Base-by-base conservation (phyloP, 257 asterid genomes). In the Nicotiana sylvestris region DNA sequence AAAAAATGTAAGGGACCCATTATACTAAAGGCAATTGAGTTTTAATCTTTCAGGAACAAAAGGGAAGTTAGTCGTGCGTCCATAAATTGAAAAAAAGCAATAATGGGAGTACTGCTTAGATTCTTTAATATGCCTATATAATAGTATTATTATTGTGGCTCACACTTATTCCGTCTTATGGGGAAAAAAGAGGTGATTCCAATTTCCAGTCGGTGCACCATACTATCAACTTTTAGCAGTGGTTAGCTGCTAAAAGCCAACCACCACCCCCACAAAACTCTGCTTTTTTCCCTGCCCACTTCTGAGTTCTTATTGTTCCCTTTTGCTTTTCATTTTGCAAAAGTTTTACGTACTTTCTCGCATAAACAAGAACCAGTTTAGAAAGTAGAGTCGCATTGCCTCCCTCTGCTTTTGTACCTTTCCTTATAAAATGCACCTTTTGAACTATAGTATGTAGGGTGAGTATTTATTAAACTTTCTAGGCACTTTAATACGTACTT, bases 61-160 rank as follows among this genome's bases (percentile, higher is more conserved):
- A 76, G 15, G 64, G 39, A 76, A 76, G 64, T 37, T 51, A 27
- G 65, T 9, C 12, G 11, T 27, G 80, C 29, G 29, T 51, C 64
- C 80, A 76, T 76, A 51, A 76, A 76, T 58, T 29, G 64, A 76
- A 76, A 76, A 76, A 76, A 76, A 49, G 29, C 9, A 76, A 76
- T 43, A 51, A 72, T 72, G 21, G 78, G 80, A 17, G 58, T 53
- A 53, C 58, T 53, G 58, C 0, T 76, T 51, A 29, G 64, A 76
- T 76, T 76, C 80, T 51, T 27, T 7, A 37, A 49, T 8, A 43
- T 43, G 9, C 5, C 80, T 72, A 72, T 46, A 46, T 69, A 18
- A 69, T 39, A 69, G 33, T 72, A 72, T 46, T 72, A 72, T 64
- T 64, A 64, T 64, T 64, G 61, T 74, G n/a, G 18, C 37, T 27